Evolutionary conservation across 176 grass and related monocot species (phyloP), one percentile per base, ranked within the genome.

Genomic region (Oryza brachyantha): DNA sequence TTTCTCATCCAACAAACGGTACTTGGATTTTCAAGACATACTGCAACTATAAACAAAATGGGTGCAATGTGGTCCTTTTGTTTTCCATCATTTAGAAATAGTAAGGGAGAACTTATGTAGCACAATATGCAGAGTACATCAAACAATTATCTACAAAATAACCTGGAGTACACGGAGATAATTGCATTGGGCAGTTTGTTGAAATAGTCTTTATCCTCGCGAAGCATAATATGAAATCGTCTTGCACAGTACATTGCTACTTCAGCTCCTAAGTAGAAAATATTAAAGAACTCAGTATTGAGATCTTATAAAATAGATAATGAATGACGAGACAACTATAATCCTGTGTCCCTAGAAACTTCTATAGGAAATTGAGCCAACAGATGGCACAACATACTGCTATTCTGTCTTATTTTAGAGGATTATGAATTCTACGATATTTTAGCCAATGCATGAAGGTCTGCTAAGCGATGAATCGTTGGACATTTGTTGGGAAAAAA

Each of bases 221-320:
- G 12, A 77, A 77, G 60, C 29, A 64, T 61, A 77, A 1, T 16
- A 48, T 65, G 75, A 77, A 77, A 77, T 22, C n/a, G 38, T 77
- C 8, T 46, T 1, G 39, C 60, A 32, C 75, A 77, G 21, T 63
- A 29, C 60, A 32, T 9, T 34, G 75, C 75, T 46, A 77, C 75
- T 31, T 77, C 75, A 64, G 17, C 39, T 67, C 76, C 76, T 78
- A 62, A 52, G 54, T 9, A 67, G 1, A 54, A 29, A 54, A 65
- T 0, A 54, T 25, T 16, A 25, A 66, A 52, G 29, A 54, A 0
- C 3, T 52, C 48, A 21, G 48, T 52, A 21, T 52, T 17, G 48
- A 52, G 16, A 52, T 52, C 8, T 78, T 39, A 24, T 77, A 38
- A 14, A 64, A 65, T n/a, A 52, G 29, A 66, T 52, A 66, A 28